phyloP scores from a whole-genome alignment of 2,329 filamentous ascomycete genomes.

The Aspergillus pseudoviridinutans region DNA sequence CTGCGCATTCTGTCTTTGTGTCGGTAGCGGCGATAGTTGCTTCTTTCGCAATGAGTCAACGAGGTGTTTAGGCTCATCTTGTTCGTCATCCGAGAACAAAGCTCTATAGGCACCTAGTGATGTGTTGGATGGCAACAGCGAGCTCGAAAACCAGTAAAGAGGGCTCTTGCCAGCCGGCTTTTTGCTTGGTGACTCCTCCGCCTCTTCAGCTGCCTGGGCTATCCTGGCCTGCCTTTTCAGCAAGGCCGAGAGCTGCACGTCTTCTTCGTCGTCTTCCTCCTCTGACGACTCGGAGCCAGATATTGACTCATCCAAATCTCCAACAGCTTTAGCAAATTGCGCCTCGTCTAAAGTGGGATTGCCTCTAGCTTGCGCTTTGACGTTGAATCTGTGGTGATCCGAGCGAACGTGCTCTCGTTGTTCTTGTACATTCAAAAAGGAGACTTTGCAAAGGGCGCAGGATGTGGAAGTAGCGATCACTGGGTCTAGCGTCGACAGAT shows the following conservation, averaged over 20 bases:
- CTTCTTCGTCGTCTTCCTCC: constrained; percentile 60
- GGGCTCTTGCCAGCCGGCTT: constrained; percentile 64
- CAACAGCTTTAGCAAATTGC: constrained; percentile 84
- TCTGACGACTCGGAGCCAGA: constrained; percentile 69
- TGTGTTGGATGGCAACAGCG: constrained; percentile 68
- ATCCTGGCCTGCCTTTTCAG: constrained; percentile 80
- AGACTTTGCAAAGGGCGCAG: constrained; percentile 74
- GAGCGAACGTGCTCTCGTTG: constrained; percentile 84
- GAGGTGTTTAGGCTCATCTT: constrained; percentile 59
- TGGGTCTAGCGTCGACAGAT: constrained; percentile 37
- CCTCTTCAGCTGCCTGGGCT: constrained; percentile 47
- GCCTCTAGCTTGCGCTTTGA: constrained; percentile 84
- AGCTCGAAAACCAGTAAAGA: constrained; percentile 79
- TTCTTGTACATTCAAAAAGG: constrained; percentile 69
- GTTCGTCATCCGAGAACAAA: constrained; percentile 70
- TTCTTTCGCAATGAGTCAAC: constrained; percentile 69
- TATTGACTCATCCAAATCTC: constrained; percentile 86
- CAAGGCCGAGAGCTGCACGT: constrained; percentile 64
- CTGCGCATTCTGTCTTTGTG: constrained; percentile 32
- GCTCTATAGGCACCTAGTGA: constrained; percentile 84
- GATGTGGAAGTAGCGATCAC: constrained; percentile 58
- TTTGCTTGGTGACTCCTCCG: constrained; percentile 45
- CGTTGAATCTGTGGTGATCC: constrained; percentile 88
- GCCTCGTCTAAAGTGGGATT: constrained; percentile 66
- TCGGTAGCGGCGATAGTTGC: constrained; percentile 64